Conservation (phyloP, 306 rosid genomes). For the Trifolium repens region DNA sequence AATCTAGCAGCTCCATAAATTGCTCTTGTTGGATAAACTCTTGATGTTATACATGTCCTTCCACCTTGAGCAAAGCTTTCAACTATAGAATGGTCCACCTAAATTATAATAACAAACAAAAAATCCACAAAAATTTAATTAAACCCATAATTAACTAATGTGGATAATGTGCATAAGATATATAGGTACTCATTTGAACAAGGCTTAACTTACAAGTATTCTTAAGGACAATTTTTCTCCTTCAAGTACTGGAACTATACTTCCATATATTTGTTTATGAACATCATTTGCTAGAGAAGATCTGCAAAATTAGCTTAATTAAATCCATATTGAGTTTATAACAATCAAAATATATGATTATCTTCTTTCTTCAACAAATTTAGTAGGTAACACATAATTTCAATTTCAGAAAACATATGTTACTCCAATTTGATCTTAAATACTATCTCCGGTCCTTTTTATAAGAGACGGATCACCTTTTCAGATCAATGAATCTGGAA, state of each 20-base stretch:
- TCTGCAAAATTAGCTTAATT: slow-evolving; percentile 45
- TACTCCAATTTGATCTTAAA: too few species aligned
- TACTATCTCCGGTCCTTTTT: too few species aligned
- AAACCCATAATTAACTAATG: neutral
- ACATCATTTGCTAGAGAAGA: slow-evolving; percentile 82
- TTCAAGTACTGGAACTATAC: slow-evolving; percentile 68
- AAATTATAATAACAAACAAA: slow-evolving; percentile 5
- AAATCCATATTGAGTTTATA: slow-evolving; percentile 16
- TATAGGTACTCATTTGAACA: neutral
- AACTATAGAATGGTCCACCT: slow-evolving; percentile 91
- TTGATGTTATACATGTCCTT: slow-evolving; percentile 68
- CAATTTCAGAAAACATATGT: neutral
- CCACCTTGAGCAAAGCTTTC: slow-evolving; percentile 98
- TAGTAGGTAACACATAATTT: neutral
- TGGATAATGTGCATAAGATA: neutral
- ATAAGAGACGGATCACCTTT: too few species aligned
- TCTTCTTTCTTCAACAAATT: too few species aligned
- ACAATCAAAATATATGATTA: neutral
- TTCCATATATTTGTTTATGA: slow-evolving; percentile 61
- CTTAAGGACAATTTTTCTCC: slow-evolving; percentile 75
- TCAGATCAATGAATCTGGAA: too few species aligned
- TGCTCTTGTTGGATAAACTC: slow-evolving; percentile 92
- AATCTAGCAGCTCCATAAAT: slow-evolving; percentile 81
- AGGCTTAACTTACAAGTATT: slow-evolving; percentile 61
- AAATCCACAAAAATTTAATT: neutral